Evolutionary conservation across 352 stramenopile genomes (phyloP).

Genomic region (Pythium coloratum): DNA sequence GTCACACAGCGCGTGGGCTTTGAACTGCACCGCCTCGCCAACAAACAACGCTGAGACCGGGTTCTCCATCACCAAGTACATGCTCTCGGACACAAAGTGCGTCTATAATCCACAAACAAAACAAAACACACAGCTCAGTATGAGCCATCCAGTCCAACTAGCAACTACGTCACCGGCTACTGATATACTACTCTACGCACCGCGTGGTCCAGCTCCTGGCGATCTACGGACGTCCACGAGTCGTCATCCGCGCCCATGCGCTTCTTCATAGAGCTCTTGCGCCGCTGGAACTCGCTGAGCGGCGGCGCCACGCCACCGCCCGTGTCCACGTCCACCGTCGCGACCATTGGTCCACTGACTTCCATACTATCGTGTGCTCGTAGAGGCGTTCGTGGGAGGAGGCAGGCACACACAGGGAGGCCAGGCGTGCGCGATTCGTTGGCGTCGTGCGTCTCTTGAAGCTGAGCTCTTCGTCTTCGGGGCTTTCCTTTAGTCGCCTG

Average conservation of each 20-base stretch:
- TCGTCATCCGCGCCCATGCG: conserved; percentile 60
- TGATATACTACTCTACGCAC: conserved; percentile 31
- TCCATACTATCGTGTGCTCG: background rate
- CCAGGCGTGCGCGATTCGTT: background rate
- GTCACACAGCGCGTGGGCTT: conserved; percentile 71
- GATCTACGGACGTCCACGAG: conserved; percentile 84
- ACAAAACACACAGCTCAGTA: conserved; percentile 6
- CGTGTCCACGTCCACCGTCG: conserved; percentile 13
- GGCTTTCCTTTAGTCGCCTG: conserved; percentile 8
- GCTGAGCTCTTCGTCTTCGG: background rate
- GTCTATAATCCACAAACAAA: conserved; percentile 37
- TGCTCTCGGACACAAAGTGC: conserved; percentile 74
- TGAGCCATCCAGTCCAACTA: background rate
- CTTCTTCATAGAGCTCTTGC: conserved; percentile 32
- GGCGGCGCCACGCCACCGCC: conserved; percentile 14
- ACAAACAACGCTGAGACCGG: conserved; percentile 51
- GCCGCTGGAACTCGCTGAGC: conserved; percentile 17
- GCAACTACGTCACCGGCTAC: background rate
- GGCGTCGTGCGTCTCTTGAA: conserved; percentile 18
- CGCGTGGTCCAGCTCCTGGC: conserved; percentile 74
- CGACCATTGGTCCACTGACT: background rate
- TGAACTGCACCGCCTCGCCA: conserved; percentile 70
- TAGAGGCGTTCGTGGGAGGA: background rate
- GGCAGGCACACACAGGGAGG: background rate
- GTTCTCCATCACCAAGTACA: conserved; percentile 79